phyloP scores from a whole-genome alignment of 208 protist species.

The Novymonas esmeraldas region DNA sequence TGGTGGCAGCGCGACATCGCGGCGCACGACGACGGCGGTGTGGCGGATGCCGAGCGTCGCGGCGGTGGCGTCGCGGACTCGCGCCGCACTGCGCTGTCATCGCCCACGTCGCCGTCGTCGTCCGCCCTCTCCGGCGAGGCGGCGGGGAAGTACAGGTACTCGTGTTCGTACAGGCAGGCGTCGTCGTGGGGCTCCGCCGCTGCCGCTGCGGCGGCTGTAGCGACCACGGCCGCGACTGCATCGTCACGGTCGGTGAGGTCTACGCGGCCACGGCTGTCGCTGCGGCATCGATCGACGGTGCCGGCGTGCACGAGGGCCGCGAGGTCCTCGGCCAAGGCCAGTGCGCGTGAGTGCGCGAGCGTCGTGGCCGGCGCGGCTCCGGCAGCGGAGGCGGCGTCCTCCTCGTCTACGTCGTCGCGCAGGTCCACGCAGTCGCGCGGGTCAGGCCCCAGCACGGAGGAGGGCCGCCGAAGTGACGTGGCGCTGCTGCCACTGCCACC shows the following conservation, averaged over 20 bases:
- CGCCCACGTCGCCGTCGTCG: background rate
- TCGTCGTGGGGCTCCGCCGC: constrained; percentile 1
- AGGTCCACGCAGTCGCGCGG: constrained; percentile 32
- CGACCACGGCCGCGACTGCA: background rate
- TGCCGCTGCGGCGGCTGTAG: background rate
- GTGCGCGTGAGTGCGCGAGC: background rate
- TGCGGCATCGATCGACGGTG: constrained; percentile 23
- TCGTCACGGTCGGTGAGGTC: constrained; percentile 8
- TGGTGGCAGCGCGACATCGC: constrained; percentile 24
- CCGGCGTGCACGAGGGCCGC: constrained; percentile 26
- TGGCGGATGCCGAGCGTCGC: background rate
- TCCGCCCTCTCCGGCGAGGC: background rate
- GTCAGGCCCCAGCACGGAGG: constrained; percentile 25
- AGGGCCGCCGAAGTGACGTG: constrained; percentile 7
- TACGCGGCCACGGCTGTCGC: constrained; percentile 27
- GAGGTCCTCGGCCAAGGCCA: constrained; percentile 9
- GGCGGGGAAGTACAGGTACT: constrained; percentile 29
- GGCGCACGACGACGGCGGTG: constrained; percentile 10
- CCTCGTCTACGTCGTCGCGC: background rate
- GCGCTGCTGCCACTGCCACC: constrained; percentile 12
- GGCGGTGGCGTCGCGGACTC: constrained; percentile 5
- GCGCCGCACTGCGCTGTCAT: background rate
- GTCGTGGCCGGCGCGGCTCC: background rate
- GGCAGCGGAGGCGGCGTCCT: constrained; percentile 13
- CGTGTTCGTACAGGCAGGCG: constrained; percentile 13